These are phyloP conservation scores for Zygoascus flipseniorum DNA, from an alignment of 805 yeast species.

Conservation along the genomic window DNA sequence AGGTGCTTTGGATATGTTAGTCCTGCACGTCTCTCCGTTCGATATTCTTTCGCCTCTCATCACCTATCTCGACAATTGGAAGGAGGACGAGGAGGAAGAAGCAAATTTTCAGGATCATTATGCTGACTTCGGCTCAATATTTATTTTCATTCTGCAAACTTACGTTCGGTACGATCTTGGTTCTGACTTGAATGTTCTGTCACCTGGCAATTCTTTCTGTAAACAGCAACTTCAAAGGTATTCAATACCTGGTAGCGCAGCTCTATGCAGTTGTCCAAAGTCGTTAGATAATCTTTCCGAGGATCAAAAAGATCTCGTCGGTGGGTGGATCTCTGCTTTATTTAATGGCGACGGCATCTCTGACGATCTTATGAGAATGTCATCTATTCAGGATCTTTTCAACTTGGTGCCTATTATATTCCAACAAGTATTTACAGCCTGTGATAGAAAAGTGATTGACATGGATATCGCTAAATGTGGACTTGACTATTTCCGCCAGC, in stretches of 20 bases:
- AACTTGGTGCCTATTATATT: slow-evolving; percentile 64
- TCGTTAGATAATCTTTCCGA: slow-evolving; percentile 14
- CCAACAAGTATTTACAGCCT: slow-evolving; percentile 60
- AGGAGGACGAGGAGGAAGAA: slow-evolving; percentile 44
- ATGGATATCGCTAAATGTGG: slow-evolving; percentile 62
- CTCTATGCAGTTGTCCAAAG: not conserved
- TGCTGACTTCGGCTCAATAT: slow-evolving; percentile 56
- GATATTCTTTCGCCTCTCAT: slow-evolving; percentile 38
- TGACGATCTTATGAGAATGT: slow-evolving; percentile 66
- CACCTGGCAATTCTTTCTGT: not conserved
- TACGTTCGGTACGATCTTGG: slow-evolving; percentile 28
- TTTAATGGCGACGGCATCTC: slow-evolving; percentile 80
- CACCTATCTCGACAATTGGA: slow-evolving; percentile 43
- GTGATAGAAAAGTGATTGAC: slow-evolving; percentile 46
- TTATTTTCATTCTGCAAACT: slow-evolving; percentile 39
- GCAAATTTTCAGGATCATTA: slow-evolving; percentile 57
- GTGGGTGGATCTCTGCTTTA: slow-evolving; percentile 72
- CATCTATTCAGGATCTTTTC: slow-evolving; percentile 59
- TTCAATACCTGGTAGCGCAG: not conserved
- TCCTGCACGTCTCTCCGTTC: slow-evolving; percentile 39
- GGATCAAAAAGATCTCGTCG: slow-evolving; percentile 30
- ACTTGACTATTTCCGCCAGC: slow-evolving; percentile 77
- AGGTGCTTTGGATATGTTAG: slow-evolving; percentile 34
- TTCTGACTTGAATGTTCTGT: not conserved
- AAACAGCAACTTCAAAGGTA: not conserved